These are phyloP conservation scores for Mycocentrospora acerina DNA, from an alignment of 2,329 filamentous ascomycete genomes.

Conservation along the genomic window DNA sequence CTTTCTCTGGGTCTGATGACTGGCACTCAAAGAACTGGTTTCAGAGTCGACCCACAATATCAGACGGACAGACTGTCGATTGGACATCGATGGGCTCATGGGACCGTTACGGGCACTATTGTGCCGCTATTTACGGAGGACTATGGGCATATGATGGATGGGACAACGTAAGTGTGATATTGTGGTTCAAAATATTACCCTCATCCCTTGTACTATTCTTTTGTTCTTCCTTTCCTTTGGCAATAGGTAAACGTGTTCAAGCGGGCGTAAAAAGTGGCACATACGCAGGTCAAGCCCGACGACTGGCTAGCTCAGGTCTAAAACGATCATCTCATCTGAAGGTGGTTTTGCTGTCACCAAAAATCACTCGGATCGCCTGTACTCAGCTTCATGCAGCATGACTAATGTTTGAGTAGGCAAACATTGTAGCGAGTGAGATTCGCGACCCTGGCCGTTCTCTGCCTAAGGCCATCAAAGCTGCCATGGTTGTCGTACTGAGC, in stretches of 20 bases:
- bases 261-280: no score
- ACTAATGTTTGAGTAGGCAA: constrained; percentile 26
- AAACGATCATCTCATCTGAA: no score
- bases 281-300: no score
- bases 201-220: not conserved
- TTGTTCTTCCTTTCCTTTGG: no score
- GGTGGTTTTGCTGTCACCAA: no score
- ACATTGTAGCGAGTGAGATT: constrained; percentile 43
- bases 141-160: constrained; percentile 68
- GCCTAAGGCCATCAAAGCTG: constrained; percentile 62
- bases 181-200: not conserved
- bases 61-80: constrained; percentile 43
- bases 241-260: no score
- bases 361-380: no score
- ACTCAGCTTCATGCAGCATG: not conserved
- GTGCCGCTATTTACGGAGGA: constrained; percentile 62
- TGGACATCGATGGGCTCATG: constrained; percentile 51
- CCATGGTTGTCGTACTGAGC: constrained; percentile 60
- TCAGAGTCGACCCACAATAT: constrained; percentile 51
- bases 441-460: constrained; percentile 44
- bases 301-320: no score
- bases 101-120: constrained; percentile 62
- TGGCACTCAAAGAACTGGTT: constrained; percentile 58
- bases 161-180: constrained; percentile 58
- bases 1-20: constrained; percentile 33